Evolutionary conservation across 2,329 filamentous ascomycete species (phyloP).

Genomic region (Cryphonectria nitschkei): DNA sequence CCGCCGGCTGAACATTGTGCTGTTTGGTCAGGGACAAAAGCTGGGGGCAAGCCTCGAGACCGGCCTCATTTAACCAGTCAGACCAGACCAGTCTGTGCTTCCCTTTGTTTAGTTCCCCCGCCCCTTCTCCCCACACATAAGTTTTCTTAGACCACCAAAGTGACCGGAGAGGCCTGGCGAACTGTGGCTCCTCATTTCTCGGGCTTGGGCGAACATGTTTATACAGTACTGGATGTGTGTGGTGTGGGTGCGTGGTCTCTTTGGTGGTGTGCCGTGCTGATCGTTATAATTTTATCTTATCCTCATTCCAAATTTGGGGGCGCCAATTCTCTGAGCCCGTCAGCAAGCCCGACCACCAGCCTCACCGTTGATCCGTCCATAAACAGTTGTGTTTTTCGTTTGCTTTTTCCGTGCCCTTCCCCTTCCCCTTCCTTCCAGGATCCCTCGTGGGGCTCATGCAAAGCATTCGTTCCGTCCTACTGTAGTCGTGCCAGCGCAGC

Average conservation of each 20-base stretch:
- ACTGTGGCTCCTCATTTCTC: neutral
- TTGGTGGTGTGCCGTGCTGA: neutral
- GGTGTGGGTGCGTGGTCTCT: neutral
- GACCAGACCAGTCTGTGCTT: neutral
- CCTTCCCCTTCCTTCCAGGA: neutral
- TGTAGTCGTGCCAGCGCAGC: neutral
- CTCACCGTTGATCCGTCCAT: neutral
- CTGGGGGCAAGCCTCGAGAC: neutral
- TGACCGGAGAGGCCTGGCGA: neutral
- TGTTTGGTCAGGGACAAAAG: neutral
- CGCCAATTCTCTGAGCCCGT: neutral
- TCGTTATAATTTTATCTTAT: neutral
- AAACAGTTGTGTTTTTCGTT: neutral
- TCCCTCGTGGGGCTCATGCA: neutral
- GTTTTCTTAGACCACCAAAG: neutral
- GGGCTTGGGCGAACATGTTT: neutral
- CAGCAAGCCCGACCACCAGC: neutral
- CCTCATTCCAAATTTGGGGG: slow-evolving; percentile 11
- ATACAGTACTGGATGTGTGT: neutral
- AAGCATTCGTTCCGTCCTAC: neutral
- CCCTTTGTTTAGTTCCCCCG: neutral
- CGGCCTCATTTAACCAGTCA: neutral
- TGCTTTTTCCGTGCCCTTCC: too few species aligned
- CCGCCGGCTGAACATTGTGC: neutral
- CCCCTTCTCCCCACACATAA: neutral